Base-by-base conservation (phyloP, 2,329 filamentous ascomycete species). In the Aureobasidium sp. region DNA sequence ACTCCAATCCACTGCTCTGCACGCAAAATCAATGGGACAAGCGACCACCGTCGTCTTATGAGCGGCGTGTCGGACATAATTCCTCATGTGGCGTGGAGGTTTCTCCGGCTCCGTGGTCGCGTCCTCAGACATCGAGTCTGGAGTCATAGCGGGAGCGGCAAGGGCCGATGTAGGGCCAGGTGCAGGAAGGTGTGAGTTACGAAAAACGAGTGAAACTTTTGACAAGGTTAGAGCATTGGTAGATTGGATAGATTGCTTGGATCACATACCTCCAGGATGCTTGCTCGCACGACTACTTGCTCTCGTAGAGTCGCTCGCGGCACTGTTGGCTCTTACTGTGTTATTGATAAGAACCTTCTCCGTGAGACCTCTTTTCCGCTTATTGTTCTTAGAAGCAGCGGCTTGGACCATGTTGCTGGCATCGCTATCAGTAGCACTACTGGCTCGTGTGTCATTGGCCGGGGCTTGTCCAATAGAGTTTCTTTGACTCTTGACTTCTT, bases 1-100 rank as follows among this genome's bases (percentile, higher is more conserved):
- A 66, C 86, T 89, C 85, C 86, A 90, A 2, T 83, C 84, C 53
- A 86, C 82, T 71, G 89, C 85, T 34, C 85, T 78, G 3, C 84
- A 84, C 9, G 86, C 80, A 66, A 87, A 86, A 47, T 80, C 78
- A 48, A 80, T 75, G 32, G 79, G 66, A 13, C 54, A 80, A 3
- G 76, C 76, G 16, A 85, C 79, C 6, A 77, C 77, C 66, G 82
- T 78, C 8, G 75, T 75, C 63, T 80, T 79, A 70, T 90, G 87
- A 7, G 85, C 78, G 67, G 78, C 78, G 62, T 89, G 74, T 10
- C 79, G 73, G 57, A 78, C 76, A 67, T 79, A 79, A 2, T 55
- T 55, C n/a, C n/a, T 55, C 80, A 81, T 13, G 66, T 61, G 59
- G 67, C 65, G 5, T 57, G 45, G 30, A 21, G 13, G 65, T 37